A percentile compares a stretch with the other conserved stretches of the same genome.
These are phyloP conservation scores for Alternaria solani DNA, from an alignment of 2,329 filamentous ascomycete genomes.

Conservation along the genomic window DNA sequence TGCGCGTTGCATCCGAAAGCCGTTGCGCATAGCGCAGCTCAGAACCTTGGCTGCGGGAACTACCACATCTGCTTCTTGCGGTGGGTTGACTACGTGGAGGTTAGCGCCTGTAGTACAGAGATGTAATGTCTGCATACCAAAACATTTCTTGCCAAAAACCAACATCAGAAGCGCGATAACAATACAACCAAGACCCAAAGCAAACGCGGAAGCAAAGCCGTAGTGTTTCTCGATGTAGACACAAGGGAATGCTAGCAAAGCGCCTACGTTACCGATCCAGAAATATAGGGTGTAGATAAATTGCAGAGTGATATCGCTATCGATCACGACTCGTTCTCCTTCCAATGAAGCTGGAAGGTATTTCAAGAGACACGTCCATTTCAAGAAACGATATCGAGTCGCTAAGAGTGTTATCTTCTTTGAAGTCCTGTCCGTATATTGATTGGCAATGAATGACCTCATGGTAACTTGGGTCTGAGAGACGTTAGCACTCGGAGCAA, in stretches of 20 bases:
- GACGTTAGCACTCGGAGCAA: not conserved
- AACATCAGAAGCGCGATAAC: constrained; percentile 66
- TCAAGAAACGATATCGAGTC: not conserved
- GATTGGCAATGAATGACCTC: constrained; percentile 49
- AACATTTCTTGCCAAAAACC: constrained; percentile 36
- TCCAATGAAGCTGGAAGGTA: constrained; percentile 16
- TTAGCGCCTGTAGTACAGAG: not conserved
- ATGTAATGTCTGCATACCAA: not conserved
- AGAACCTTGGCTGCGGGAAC: constrained; percentile 38
- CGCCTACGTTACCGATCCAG: constrained; percentile 68
- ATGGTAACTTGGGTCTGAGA: constrained; percentile 42
- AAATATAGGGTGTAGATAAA: constrained; percentile 53
- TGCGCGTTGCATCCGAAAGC: constrained; percentile 38
- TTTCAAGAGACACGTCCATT: not conserved
- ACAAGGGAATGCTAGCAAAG: constrained; percentile 68
- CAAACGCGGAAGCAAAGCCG: constrained; percentile 72
- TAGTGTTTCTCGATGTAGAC: constrained; percentile 72
- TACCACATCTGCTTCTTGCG: constrained; percentile 34
- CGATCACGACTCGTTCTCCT: constrained; percentile 48
- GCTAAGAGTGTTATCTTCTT: constrained; percentile 21
- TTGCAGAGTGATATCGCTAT: constrained; percentile 46
- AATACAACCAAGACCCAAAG: constrained; percentile 70
- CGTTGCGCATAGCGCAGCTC: constrained; percentile 35
- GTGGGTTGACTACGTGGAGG: constrained; percentile 12
- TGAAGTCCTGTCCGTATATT: constrained; percentile 38